Percentiles rank a stretch among this genome's conserved stretches.
These are phyloP conservation scores for Paramecium primaurelia DNA, from an alignment of 73 alveolate genomes.

Conservation along the genomic window DNA sequence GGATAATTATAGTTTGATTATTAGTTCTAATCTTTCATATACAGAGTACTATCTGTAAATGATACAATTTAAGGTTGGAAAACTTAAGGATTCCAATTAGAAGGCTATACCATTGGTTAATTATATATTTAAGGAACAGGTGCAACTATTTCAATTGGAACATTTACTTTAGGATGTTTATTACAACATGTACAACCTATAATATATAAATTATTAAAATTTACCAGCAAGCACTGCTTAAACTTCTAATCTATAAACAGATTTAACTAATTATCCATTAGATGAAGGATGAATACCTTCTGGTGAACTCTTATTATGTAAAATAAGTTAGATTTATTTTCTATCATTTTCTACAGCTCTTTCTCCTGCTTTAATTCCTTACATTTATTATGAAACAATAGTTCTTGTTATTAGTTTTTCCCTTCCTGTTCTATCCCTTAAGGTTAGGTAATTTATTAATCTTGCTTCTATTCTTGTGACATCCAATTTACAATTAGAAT, in stretches of 20 bases:
- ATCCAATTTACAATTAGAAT: conserved; percentile 50
- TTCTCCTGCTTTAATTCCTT: conserved; percentile 41
- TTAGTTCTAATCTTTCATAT: neutral
- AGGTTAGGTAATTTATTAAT: conserved; percentile 27
- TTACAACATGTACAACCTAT: conserved; percentile 60
- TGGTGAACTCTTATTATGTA: neutral
- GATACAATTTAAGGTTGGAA: conserved; percentile 39
- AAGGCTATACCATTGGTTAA: neutral
- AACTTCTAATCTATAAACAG: conserved; percentile 8
- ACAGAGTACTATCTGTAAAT: neutral
- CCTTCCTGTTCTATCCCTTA: conserved; percentile 43
- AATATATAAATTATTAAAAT: neutral
- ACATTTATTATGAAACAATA: neutral
- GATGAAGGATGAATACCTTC: conserved; percentile 47
- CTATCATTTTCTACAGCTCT: conserved; percentile 41
- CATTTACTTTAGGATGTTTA: conserved; percentile 35
- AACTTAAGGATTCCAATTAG: conserved; percentile 61
- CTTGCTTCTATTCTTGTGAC: neutral
- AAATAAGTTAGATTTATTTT: neutral
- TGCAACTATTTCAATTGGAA: conserved; percentile 51
- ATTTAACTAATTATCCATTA: conserved; percentile 45
- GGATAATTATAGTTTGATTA: conserved; percentile 13
- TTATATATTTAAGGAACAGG: conserved; percentile 50
- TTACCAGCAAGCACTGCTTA: conserved; percentile 44
- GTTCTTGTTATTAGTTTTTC: neutral